Percentiles rank a stretch among this genome's conserved stretches.
Conservation (phyloP, 768 basidiomycete genomes). For the Termitomyces bulborhizus region DNA sequence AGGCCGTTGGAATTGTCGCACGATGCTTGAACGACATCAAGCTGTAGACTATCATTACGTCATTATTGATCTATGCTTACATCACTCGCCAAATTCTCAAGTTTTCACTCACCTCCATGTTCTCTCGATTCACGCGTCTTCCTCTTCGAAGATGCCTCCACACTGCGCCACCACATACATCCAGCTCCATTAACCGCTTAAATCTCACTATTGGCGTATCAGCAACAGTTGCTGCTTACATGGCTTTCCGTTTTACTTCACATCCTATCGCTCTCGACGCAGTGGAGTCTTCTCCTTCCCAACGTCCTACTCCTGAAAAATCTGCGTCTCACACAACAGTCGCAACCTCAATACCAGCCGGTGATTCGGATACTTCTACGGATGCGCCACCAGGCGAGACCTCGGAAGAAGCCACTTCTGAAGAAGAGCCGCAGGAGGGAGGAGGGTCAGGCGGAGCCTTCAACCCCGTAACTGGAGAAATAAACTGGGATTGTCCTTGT, state of each 20-base stretch:
- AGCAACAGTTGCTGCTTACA: constrained; percentile 34
- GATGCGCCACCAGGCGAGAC: neutral
- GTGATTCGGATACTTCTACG: neutral
- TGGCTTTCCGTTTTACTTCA: constrained; percentile 42
- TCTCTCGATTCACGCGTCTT: constrained; percentile 47
- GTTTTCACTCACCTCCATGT: constrained; percentile 32
- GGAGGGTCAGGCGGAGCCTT: constrained; percentile 50
- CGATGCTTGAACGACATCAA: constrained; percentile 64
- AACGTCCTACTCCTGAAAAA: neutral
- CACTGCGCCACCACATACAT: constrained; percentile 25
- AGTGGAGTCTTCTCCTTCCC: constrained; percentile 16
- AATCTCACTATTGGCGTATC: constrained; percentile 38
- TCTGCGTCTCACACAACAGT: neutral
- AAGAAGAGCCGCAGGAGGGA: constrained; percentile 8
- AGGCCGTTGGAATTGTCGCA: constrained; percentile 59
- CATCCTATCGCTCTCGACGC: constrained; percentile 42
- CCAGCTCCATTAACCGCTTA: constrained; percentile 20
- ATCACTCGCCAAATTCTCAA: neutral
- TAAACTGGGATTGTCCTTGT: constrained; percentile 99
- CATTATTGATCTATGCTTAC: neutral
- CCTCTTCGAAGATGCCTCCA: constrained; percentile 49
- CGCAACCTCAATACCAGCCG: constrained; percentile 12
- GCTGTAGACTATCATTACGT: constrained; percentile 19
- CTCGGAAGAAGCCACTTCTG: neutral
- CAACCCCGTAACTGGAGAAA: constrained; percentile 96